Conservation (phyloP, 192 early-diverging fungal species). For the Lunasporangiospora selenospora region DNA sequence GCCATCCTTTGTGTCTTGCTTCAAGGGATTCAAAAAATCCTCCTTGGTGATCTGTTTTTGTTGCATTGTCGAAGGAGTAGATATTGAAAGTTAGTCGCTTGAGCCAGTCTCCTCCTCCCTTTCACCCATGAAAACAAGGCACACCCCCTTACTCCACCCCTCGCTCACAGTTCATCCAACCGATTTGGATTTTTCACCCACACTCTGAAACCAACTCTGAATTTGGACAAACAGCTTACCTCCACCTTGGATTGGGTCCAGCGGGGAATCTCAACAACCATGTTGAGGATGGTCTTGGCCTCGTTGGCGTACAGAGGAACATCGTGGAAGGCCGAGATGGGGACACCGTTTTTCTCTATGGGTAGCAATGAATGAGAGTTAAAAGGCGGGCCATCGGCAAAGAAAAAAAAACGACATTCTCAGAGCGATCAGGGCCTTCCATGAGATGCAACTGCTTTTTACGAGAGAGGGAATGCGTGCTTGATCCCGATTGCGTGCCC, state of each 20-base stretch:
- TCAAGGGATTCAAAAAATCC: conserved; percentile 97
- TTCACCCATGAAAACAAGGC: too few relatives aligned
- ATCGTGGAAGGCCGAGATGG: conserved; percentile 97
- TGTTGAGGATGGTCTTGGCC: conserved; percentile 94
- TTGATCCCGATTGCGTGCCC: too few relatives aligned
- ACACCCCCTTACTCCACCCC: too few relatives aligned
- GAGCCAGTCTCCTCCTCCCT: too few relatives aligned
- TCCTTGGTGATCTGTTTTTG: conserved; percentile 98
- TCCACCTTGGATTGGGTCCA: conserved; percentile 99
- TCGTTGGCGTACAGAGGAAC: conserved; percentile 95
- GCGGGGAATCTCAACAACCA: conserved; percentile 98
- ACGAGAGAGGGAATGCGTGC: background rate
- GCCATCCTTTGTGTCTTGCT: conserved; percentile 99
- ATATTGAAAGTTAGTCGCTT: too few relatives aligned
- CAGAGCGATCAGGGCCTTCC: background rate
- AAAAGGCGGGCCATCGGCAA: too few relatives aligned
- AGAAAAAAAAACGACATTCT: conserved; percentile 48
- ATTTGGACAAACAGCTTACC: too few relatives aligned
- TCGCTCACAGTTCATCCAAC: too few relatives aligned
- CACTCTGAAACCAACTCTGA: too few relatives aligned
- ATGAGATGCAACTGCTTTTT: background rate
- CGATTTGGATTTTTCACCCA: too few relatives aligned
- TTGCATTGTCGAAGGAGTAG: too few relatives aligned
- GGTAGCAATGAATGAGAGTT: too few relatives aligned
- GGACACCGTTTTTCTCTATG: conserved; percentile 82